Evolutionary conservation across 2,329 filamentous ascomycete genomes (phyloP).

Genomic region (Alternaria gaisen): DNA sequence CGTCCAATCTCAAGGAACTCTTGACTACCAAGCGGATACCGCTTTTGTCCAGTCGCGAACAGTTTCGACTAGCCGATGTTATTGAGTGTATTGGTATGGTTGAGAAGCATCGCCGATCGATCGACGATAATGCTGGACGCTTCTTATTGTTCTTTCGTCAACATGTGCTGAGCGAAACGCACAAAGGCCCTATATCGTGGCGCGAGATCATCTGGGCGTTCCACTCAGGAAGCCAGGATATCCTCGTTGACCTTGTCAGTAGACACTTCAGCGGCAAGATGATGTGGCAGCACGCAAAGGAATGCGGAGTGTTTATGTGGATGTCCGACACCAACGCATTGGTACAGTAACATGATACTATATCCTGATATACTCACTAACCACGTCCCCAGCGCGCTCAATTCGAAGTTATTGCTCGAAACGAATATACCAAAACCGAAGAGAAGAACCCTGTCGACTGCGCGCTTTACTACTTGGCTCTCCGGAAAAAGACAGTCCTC

Average conservation of each 20-base stretch:
- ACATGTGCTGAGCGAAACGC: slow-evolving; percentile 71
- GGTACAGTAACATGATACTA: slow-evolving; percentile 60
- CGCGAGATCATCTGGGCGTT: slow-evolving; percentile 87
- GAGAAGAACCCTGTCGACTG: slow-evolving; percentile 91
- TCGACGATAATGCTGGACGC: slow-evolving; percentile 88
- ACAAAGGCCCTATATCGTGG: slow-evolving; percentile 72
- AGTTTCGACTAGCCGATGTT: slow-evolving; percentile 84
- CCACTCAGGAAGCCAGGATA: slow-evolving; percentile 86
- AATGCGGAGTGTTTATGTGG: slow-evolving; percentile 96
- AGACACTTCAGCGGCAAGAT: slow-evolving; percentile 81
- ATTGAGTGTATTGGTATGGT: slow-evolving; percentile 85
- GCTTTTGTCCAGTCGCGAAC: slow-evolving; percentile 83
- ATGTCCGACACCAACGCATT: slow-evolving; percentile 78
- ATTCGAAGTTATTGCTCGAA: slow-evolving; percentile 89
- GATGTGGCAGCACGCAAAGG: slow-evolving; percentile 83
- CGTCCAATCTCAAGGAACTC: slow-evolving; percentile 75
- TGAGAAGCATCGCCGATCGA: slow-evolving; percentile 84
- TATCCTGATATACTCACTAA: background rate
- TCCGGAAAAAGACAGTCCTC: slow-evolving; percentile 89
- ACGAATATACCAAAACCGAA: slow-evolving; percentile 89
- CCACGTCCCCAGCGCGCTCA: slow-evolving; percentile 67
- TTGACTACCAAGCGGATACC: slow-evolving; percentile 78
- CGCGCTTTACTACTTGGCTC: slow-evolving; percentile 87
- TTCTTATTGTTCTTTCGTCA: slow-evolving; percentile 90
- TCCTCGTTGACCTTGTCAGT: slow-evolving; percentile 83